phyloP scores from a whole-genome alignment of 148 eudicot species.

The Silene conica region DNA sequence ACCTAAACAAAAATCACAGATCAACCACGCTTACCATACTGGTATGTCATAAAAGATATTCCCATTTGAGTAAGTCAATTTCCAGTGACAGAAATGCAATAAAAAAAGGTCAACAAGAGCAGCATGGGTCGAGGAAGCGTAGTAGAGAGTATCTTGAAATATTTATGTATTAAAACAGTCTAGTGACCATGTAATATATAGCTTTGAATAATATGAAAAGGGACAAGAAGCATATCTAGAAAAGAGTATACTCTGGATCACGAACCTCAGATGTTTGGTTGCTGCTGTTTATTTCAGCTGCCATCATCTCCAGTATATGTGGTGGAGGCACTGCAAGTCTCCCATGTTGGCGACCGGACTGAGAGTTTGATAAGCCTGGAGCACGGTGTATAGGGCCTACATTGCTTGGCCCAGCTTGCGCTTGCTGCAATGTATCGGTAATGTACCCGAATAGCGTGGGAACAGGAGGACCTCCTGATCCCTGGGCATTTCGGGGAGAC shows the following conservation, averaged over 20 bases:
- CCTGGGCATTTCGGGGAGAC: too few relatives aligned
- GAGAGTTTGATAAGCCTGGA: neutral
- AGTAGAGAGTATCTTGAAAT: too few relatives aligned
- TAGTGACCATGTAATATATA: too few relatives aligned
- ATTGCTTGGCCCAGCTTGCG: slow-evolving; percentile 1
- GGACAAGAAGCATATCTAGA: neutral
- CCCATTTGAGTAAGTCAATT: too few relatives aligned
- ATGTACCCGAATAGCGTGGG: neutral
- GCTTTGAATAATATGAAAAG: neutral
- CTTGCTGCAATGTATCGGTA: neutral
- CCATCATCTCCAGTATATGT: slow-evolving; percentile 8
- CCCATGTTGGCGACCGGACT: neutral
- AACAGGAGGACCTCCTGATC: neutral
- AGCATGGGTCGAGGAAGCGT: too few relatives aligned
- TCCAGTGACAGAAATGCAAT: too few relatives aligned
- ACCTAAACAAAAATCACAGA: too few relatives aligned
- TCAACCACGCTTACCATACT: too few relatives aligned
- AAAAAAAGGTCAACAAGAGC: too few relatives aligned
- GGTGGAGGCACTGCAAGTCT: slow-evolving; percentile 2
- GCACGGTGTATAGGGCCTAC: neutral
- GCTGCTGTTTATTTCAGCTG: neutral
- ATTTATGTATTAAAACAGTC: neutral
- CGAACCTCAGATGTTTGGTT: neutral
- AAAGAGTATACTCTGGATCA: slow-evolving; percentile 6
- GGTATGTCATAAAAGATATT: too few relatives aligned